Evolutionary conservation across 352 stramenopile species (phyloP).

Genomic region (Globisporangium paddicum): DNA sequence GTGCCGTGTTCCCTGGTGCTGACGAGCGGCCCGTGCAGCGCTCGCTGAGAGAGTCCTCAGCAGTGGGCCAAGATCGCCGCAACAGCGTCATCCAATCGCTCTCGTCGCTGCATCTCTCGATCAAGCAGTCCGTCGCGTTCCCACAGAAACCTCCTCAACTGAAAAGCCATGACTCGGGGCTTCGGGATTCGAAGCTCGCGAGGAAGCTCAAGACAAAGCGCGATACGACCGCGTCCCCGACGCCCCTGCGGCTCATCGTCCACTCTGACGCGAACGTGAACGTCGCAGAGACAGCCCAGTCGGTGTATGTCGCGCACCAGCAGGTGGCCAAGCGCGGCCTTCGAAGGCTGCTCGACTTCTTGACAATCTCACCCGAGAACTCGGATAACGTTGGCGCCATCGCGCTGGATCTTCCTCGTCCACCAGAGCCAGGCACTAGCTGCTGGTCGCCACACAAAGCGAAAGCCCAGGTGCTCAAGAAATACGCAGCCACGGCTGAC

Average conservation of each 20-base stretch:
- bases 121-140: neutral
- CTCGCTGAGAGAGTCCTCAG: neutral
- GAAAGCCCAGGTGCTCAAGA: neutral
- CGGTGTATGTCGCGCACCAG: neutral
- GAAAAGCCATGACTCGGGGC: neutral
- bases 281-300: neutral
- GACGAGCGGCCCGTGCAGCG: too few relatives aligned
- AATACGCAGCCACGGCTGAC: neutral
- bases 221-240: neutral
- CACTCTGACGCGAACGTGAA: neutral
- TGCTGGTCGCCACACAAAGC: neutral
- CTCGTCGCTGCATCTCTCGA: neutral
- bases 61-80: neutral
- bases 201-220: neutral
- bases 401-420: neutral
- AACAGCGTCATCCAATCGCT: neutral
- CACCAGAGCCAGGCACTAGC: neutral
- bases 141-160: neutral
- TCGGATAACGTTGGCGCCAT: neutral
- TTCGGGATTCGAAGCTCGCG: neutral
- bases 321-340: neutral
- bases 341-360: neutral
- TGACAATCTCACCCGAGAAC: neutral
- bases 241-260: neutral
- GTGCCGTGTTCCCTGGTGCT: neutral